Conservation (phyloP, 352 stramenopile genomes). For the Pythium folliculosum region DNA sequence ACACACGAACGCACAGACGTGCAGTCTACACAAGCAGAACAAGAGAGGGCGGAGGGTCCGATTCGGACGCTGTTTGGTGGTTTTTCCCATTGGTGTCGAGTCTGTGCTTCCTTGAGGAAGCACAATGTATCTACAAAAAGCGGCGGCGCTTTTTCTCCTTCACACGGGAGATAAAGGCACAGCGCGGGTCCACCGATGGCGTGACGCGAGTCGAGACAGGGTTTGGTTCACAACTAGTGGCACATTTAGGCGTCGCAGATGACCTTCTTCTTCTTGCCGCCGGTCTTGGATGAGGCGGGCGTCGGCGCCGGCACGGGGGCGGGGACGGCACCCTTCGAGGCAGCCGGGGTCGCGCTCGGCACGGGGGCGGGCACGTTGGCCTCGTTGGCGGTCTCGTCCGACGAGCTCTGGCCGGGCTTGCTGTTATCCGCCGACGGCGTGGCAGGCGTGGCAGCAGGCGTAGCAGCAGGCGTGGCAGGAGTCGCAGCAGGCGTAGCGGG, state of each 20-base stretch:
- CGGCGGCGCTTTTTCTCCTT: not conserved
- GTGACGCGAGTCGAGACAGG: not conserved
- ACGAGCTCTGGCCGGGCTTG: conserved; percentile 1
- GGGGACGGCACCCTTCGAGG: not conserved
- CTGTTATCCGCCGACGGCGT: conserved; percentile 1
- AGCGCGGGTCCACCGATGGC: not conserved
- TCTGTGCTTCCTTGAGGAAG: too few species aligned
- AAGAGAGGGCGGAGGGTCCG: not conserved
- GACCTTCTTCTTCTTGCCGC: conserved; percentile 6
- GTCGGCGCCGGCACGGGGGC: not conserved
- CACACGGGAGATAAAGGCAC: conserved; percentile 2
- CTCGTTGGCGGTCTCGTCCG: not conserved
- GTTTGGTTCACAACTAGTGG: not conserved
- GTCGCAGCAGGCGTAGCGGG: not conserved
- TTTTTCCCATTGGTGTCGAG: not conserved
- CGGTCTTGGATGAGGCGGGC: not conserved
- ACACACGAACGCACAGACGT: not conserved
- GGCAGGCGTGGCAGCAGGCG: not conserved
- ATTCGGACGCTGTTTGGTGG: too few species aligned
- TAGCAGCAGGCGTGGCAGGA: not conserved
- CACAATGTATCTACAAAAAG: too few species aligned
- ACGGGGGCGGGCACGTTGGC: not conserved
- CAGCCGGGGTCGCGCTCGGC: too few species aligned
- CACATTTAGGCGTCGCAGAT: conserved; percentile 9
- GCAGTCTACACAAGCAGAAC: not conserved